These are phyloP conservation scores for Coemansia sp. DNA, from an alignment of 192 early-diverging fungal species.

Conservation along the genomic window DNA sequence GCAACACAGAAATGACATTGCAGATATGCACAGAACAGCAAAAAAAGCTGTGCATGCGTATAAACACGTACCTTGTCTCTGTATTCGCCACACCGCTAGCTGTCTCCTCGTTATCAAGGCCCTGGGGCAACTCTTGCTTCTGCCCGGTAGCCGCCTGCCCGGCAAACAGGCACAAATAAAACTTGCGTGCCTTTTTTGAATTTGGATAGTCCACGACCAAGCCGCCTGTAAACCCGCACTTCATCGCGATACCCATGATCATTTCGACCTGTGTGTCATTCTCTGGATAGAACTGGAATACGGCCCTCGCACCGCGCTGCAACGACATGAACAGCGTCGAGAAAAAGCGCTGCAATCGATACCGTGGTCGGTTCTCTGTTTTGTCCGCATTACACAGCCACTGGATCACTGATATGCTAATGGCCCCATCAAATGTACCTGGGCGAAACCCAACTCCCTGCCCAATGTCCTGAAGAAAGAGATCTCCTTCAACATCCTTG, in stretches of 20 bases:
- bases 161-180: conserved; percentile 94
- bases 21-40: conserved; percentile 2
- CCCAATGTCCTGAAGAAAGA: conserved; percentile 94
- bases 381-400: conserved; percentile 99
- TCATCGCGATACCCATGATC: conserved; percentile 83
- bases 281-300: conserved; percentile 99
- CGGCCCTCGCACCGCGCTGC: conserved; percentile 81
- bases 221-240: conserved; percentile 94
- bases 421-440: conserved; percentile 94
- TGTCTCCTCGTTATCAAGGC: conserved; percentile 27
- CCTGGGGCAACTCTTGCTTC: conserved; percentile 43
- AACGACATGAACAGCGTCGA: conserved; percentile 88
- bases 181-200: conserved; percentile 95
- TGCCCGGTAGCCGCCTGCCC: conserved; percentile 61
- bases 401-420: conserved; percentile 93
- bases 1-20: conserved; percentile 9
- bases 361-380: conserved; percentile 77
- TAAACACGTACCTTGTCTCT: conserved; percentile 26
- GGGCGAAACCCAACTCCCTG: conserved; percentile 92
- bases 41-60: not conserved
- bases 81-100: conserved; percentile 31
- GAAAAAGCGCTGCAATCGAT: conserved; percentile 86
- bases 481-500: conserved; percentile 89
- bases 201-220: conserved; percentile 96
- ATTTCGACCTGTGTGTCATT: conserved; percentile 92